Percentiles rank a stretch among this genome's conserved stretches.
Evolutionary conservation across 1,284 basidiomycete species (phyloP).

Genomic region (Ganoderma boninense): DNA sequence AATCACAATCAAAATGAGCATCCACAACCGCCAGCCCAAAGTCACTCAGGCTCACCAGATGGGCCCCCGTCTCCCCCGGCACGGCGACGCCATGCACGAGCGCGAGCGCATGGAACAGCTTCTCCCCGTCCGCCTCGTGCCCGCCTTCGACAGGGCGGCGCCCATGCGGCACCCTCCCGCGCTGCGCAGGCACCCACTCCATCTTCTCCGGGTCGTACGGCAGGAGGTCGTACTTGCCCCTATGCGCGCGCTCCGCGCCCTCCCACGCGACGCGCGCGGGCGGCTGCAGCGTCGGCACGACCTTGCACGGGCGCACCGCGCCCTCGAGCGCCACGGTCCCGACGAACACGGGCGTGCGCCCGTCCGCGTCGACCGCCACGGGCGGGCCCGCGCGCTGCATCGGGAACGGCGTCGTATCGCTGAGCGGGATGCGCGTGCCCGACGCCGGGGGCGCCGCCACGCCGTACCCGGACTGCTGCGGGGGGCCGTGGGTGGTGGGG

Average conservation of each 20-base stretch:
- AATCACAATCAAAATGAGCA: slow-evolving; percentile 16
- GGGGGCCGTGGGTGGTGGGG: slow-evolving; percentile 14
- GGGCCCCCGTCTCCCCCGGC: slow-evolving; percentile 77
- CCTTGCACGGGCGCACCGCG: slow-evolving; percentile 83
- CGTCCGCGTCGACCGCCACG: slow-evolving; percentile 61
- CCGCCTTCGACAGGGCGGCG: slow-evolving; percentile 53
- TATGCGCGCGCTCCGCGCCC: slow-evolving; percentile 64
- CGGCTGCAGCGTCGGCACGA: slow-evolving; percentile 61
- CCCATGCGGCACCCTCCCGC: slow-evolving; percentile 63
- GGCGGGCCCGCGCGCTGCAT: slow-evolving; percentile 51
- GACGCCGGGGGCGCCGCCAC: slow-evolving; percentile 19
- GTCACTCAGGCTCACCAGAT: slow-evolving; percentile 56
- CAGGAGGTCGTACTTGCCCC: slow-evolving; percentile 73
- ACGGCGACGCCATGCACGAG: slow-evolving; percentile 58
- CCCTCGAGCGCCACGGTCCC: slow-evolving; percentile 75
- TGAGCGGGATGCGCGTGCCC: slow-evolving; percentile 57
- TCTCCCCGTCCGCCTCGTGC: slow-evolving; percentile 48
- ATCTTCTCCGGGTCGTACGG: slow-evolving; percentile 71
- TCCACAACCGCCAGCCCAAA: slow-evolving; percentile 14
- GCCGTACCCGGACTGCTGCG: slow-evolving; percentile 18
- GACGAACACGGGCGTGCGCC: slow-evolving; percentile 65
- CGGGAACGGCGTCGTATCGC: slow-evolving; percentile 57
- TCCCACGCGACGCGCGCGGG: slow-evolving; percentile 69
- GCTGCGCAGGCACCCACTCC: slow-evolving; percentile 71
- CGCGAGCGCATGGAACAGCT: slow-evolving; percentile 49